These are phyloP conservation scores for Glycyrrhiza uralensis DNA, from an alignment of 306 rosid genomes.

Conservation along the genomic window DNA sequence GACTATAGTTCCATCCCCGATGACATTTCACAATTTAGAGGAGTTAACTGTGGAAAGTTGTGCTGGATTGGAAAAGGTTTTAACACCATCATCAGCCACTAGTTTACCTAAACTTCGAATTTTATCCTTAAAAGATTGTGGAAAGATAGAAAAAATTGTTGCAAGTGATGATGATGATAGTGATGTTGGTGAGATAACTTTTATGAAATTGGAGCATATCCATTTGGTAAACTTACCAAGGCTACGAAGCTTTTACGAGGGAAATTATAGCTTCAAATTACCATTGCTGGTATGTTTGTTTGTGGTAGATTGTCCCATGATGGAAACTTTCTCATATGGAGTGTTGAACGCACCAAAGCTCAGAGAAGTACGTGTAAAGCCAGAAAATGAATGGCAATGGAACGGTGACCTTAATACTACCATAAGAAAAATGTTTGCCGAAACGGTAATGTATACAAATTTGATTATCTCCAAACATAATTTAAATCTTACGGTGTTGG, in stretches of 20 bases:
- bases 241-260: neutral
- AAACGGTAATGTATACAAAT: neutral
- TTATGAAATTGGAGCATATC: neutral
- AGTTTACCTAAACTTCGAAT: neutral
- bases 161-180: neutral
- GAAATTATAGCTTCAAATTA: neutral
- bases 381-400: neutral
- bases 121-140: neutral
- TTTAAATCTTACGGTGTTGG: neutral
- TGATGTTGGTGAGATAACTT: neutral
- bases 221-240: neutral
- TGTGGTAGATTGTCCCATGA: neutral
- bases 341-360: neutral
- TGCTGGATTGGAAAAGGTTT: neutral
- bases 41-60: rapidly evolving
- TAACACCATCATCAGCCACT: neutral
- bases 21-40: neutral
- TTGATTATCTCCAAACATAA: neutral
- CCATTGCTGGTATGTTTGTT: neutral
- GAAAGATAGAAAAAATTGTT: neutral
- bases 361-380: neutral
- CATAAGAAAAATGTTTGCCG: neutral
- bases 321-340: neutral
- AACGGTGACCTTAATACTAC: slow-evolving; percentile 15
- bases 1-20: neutral